Conservation (phyloP, 768 basidiomycete genomes). For the Dentipellis sp. region DNA sequence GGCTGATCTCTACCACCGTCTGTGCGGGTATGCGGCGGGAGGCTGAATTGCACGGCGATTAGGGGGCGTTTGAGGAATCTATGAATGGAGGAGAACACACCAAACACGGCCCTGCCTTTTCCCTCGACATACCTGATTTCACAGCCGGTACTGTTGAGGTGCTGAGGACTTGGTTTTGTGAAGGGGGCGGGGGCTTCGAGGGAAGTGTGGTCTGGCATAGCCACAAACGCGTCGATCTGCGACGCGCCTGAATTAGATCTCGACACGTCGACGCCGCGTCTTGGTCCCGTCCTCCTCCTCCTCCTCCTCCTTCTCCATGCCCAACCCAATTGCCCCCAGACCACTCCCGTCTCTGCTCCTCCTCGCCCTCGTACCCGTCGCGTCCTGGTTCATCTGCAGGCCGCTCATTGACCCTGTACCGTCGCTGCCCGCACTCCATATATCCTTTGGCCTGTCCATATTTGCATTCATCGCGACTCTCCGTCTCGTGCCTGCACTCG, state of each 20-base stretch:
- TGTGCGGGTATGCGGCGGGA: slow-evolving; percentile 43
- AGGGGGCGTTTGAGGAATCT: not conserved
- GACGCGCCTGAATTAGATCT: not conserved
- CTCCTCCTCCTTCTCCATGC: slow-evolving; percentile 4
- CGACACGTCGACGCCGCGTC: not conserved
- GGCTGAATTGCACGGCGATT: slow-evolving; percentile 24
- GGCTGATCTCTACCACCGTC: slow-evolving; percentile 75
- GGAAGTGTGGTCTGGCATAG: not conserved
- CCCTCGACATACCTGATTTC: slow-evolving; percentile 32
- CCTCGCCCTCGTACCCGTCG: slow-evolving; percentile 54
- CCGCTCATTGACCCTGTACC: slow-evolving; percentile 65
- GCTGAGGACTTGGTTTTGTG: slow-evolving; percentile 14
- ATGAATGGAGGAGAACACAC: slow-evolving; percentile 24
- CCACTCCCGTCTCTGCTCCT: slow-evolving; percentile 30
- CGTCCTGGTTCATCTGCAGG: slow-evolving; percentile 62
- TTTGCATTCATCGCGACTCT: slow-evolving; percentile 72
- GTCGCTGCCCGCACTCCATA: slow-evolving; percentile 63
- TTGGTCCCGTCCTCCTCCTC: not conserved
- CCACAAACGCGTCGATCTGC: not conserved
- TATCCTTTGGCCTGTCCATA: slow-evolving; percentile 75
- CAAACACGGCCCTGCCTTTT: slow-evolving; percentile 60
- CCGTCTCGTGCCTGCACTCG: slow-evolving; percentile 76
- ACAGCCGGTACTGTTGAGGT: slow-evolving; percentile 40
- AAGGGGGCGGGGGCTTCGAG: not conserved
- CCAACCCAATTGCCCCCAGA: slow-evolving; percentile 5